These are phyloP conservation scores for Chloris gayana DNA, from an alignment of 176 grass and related monocot genomes.

Conservation along the genomic window DNA sequence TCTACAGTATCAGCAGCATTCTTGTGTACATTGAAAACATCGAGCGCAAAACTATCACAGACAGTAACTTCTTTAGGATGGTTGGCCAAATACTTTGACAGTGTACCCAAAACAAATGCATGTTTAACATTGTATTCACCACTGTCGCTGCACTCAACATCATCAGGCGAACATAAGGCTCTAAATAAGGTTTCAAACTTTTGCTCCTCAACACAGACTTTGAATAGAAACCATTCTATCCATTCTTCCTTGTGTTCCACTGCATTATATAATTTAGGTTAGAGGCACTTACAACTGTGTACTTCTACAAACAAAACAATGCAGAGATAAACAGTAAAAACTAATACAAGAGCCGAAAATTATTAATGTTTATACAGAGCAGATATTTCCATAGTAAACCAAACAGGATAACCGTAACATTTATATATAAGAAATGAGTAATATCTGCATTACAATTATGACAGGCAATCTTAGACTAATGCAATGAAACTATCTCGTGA, in stretches of 20 bases:
- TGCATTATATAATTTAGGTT: constrained; percentile 45
- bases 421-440: neutral
- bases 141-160: constrained; percentile 16
- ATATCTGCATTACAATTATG: constrained; percentile 8
- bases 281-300: neutral
- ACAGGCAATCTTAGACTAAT: neutral
- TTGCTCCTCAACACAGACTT: constrained; percentile 77
- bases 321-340: neutral
- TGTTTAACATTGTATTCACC: constrained; percentile 50
- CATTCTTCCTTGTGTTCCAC: constrained; percentile 85
- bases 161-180: constrained; percentile 49
- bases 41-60: constrained; percentile 55
- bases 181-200: constrained; percentile 62
- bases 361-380: too few relatives aligned
- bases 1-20: constrained; percentile 57
- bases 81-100: constrained; percentile 75
- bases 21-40: constrained; percentile 64
- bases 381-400: too few relatives aligned
- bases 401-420: neutral
- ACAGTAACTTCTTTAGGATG: constrained; percentile 68
- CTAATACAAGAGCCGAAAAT: too few relatives aligned
- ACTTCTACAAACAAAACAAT: neutral
- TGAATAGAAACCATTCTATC: constrained; percentile 90
- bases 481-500: neutral
- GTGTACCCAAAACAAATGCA: constrained; percentile 64